These are phyloP conservation scores for Jaltomata sinuosa DNA, from an alignment of 257 asterid species.

Conservation along the genomic window DNA sequence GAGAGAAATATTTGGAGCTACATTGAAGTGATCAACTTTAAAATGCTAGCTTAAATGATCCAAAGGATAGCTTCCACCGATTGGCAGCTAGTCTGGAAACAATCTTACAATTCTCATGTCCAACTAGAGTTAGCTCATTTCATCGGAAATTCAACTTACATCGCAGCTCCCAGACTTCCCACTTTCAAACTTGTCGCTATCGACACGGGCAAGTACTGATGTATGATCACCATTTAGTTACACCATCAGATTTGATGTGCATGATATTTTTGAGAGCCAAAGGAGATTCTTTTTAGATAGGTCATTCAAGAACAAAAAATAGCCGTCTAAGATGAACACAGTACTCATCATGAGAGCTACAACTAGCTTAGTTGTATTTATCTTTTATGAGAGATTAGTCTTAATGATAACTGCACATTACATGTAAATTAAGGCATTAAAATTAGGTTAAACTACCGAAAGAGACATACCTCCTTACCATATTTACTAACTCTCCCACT, in stretches of 20 bases:
- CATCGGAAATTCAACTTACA: not conserved
- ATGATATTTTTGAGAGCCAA: not conserved
- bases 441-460: no score
- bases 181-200: not conserved
- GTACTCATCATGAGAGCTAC: not conserved
- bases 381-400: not conserved
- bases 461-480: no score
- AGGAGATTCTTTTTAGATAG: not conserved
- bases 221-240: not conserved
- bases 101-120: not conserved
- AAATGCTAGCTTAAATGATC: not conserved
- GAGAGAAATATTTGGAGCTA: not conserved
- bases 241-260: not conserved
- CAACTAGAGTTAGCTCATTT: not conserved
- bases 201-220: not conserved
- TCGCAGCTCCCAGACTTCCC: not conserved
- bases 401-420: not conserved
- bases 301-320: not conserved
- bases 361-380: not conserved
- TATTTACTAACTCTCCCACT: no score
- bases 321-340: not conserved
- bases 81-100: not conserved
- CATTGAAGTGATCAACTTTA: not conserved
- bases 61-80: not conserved
- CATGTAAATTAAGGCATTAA: not conserved